Evolutionary conservation across 1,284 basidiomycete species (phyloP), one percentile per base, ranked within the genome.

Genomic region (Ustilago tritici): DNA sequence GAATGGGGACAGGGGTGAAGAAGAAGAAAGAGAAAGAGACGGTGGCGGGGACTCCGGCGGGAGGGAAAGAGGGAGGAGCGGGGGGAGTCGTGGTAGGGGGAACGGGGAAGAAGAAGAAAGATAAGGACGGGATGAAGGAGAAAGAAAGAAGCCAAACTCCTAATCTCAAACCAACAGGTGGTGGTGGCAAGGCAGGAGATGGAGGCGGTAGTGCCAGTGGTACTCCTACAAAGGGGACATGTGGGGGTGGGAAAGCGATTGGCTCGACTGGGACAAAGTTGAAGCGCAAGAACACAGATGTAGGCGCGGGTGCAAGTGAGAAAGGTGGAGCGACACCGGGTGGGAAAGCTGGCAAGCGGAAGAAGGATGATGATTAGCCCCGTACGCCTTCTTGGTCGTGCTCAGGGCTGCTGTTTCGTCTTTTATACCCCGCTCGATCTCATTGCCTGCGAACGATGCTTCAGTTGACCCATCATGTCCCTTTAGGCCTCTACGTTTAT

Each of bases 351-450:
- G 35, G 49, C 8, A 78, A 78, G 58, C 34, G 68, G 36, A 78
- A 78, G 57, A 78, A 78, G 63, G 76, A 78, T 3, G 69, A 78
- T 40, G 76, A 78, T 52, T 78, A 63, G 31, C 28, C 12, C 4
- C 10, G 38, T 10, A 10, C 15, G 38, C 10, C 38, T 10, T 40
- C 15, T 40, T 11, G 11, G 4, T 11, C 15, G 2, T 40, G 38
- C 38, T 40, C 38, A 40, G 15, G 4, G 15, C 40, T 15, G 11
- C 6, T 17, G 15, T 41, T 41, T 41, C 40, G 40, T 41, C 40
- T 41, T 17, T 15, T 41, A 41, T 41, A 41, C 40, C 40, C 40
- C 23, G 23, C 2, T 28, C 23, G 23, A 28, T 28, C 23, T 28
- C 23, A 28, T 28, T 28, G 23, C 23, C 23, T 28, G 23, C 23